Percentiles rank a stretch among this genome's conserved stretches.
Conservation (phyloP, 768 basidiomycete genomes). For the Kwoniella europaea region DNA sequence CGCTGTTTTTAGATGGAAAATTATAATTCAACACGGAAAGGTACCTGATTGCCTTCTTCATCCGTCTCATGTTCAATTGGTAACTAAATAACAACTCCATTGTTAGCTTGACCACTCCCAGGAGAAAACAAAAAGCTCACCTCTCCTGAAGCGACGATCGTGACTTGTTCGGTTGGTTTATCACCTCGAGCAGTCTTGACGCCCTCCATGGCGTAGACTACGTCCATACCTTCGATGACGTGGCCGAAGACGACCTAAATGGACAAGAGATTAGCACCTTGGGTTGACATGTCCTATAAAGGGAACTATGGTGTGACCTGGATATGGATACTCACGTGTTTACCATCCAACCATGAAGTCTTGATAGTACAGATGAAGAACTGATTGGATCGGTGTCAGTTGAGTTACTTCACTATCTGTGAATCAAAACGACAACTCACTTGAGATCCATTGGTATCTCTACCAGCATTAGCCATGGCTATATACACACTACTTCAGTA, state of each 20-base stretch:
- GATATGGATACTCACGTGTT: slow-evolving; percentile 66
- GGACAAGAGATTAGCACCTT: slow-evolving; percentile 29
- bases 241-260: slow-evolving; percentile 86
- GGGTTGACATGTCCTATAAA: neutral
- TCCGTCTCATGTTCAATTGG: slow-evolving; percentile 63
- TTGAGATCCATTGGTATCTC: slow-evolving; percentile 93
- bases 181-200: slow-evolving; percentile 73
- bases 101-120: slow-evolving; percentile 9
- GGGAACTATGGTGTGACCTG: slow-evolving; percentile 14
- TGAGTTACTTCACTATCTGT: slow-evolving; percentile 5
- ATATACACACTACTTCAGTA: neutral
- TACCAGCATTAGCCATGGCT: slow-evolving; percentile 90
- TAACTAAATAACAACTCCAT: slow-evolving; percentile 21
- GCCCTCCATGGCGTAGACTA: slow-evolving; percentile 75
- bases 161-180: slow-evolving; percentile 74
- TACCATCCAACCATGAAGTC: slow-evolving; percentile 88
- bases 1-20: slow-evolving; percentile 4
- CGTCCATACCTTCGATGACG: slow-evolving; percentile 89
- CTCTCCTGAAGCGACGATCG: slow-evolving; percentile 87
- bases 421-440: slow-evolving; percentile 61
- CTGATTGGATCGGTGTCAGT: slow-evolving; percentile 59
- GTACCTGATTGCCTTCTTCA: slow-evolving; percentile 81
- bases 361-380: slow-evolving; percentile 93
- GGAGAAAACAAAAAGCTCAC: slow-evolving; percentile 60
- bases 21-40: slow-evolving; percentile 92